Evolutionary conservation across 2,329 filamentous ascomycete genomes (phyloP), one percentile per base, ranked within the genome.

Genomic region (Cladobotryum protrusum): DNA sequence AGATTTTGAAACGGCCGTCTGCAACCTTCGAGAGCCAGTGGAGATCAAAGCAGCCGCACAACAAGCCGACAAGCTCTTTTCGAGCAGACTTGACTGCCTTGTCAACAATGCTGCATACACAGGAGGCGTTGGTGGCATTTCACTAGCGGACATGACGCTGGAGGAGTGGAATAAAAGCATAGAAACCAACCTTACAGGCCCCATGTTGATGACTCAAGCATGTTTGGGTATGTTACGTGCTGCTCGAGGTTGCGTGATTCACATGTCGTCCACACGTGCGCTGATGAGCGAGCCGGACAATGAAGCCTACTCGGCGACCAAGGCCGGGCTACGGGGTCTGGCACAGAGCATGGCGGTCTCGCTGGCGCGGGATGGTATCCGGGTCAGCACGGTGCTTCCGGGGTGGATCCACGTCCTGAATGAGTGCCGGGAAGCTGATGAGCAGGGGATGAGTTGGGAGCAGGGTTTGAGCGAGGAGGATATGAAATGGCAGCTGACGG

Each of bases 371-470:
- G 66, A 70, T 41, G 66, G 68, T 11, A 68, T 78, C 20, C 63
- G 72, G 4, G 72, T 75, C 20, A 78, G 76, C 53, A 68, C 73
- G 0, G 71, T 78, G 14, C 57, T 76, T 33, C 75, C 73, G 0
- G 75, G 75, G 0, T 78, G 75, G 76, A 75, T 79, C 43, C 67
- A 77, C 55, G 75, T 77, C 7, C 62, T 57, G 43, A 64, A 75
- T 42, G 61, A 64, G 52, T 59, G 57, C 49, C 56, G 52, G 36
- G 58, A 54, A 19, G 61, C 60, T 9, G 61, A 77, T 56, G 67
- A 70, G 55, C 59, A 64, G 37, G 66, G 66, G 0, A 52, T 45
- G 43, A 53, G 54, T 33, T 78, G 74, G 75, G 72, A 75, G 51
- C 70, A 74, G 4, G 73, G 69, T 0, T 55, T 77, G 54, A 67